These are phyloP conservation scores for Grigorovia transvaalensis DNA, from an alignment of 805 yeast genomes.

Conservation along the genomic window DNA sequence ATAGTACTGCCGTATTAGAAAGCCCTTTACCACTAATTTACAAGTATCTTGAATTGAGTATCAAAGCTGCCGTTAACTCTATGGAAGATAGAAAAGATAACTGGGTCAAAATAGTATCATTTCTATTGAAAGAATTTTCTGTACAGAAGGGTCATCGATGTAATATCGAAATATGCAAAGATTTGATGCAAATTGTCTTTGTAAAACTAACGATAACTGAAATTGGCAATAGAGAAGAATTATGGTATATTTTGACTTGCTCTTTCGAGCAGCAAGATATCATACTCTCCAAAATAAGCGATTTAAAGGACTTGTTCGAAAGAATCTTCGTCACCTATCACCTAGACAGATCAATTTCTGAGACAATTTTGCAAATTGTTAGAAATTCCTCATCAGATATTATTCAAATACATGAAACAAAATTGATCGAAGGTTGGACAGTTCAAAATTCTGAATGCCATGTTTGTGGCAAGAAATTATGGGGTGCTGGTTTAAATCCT, in stretches of 20 bases:
- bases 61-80: conserved; percentile 7
- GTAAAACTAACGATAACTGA: conserved; percentile 15
- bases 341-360: conserved; percentile 49
- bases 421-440: conserved; percentile 55
- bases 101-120: conserved; percentile 20
- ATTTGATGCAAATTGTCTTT: conserved; percentile 14
- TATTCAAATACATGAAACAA: conserved; percentile 33
- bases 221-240: conserved; percentile 10
- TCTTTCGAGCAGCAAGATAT: conserved; percentile 42
- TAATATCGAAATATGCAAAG: conserved; percentile 6
- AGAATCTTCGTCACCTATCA: conserved; percentile 57
- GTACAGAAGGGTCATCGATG: conserved; percentile 10
- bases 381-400: conserved; percentile 45
- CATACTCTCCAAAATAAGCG: conserved; percentile 43
- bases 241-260: conserved; percentile 43
- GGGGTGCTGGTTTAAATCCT: conserved; percentile 54
- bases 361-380: conserved; percentile 41
- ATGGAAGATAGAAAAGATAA: conserved; percentile 6
- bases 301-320: conserved; percentile 46
- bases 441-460: conserved; percentile 50
- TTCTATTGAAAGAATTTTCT: conserved; percentile 10
- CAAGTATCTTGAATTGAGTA: conserved; percentile 8
- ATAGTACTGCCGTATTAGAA: neutral
- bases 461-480: conserved; percentile 61
- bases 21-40: neutral